These are phyloP conservation scores for Sordariomycetes sp. DNA, from an alignment of 2,329 filamentous ascomycete species.

Conservation along the genomic window DNA sequence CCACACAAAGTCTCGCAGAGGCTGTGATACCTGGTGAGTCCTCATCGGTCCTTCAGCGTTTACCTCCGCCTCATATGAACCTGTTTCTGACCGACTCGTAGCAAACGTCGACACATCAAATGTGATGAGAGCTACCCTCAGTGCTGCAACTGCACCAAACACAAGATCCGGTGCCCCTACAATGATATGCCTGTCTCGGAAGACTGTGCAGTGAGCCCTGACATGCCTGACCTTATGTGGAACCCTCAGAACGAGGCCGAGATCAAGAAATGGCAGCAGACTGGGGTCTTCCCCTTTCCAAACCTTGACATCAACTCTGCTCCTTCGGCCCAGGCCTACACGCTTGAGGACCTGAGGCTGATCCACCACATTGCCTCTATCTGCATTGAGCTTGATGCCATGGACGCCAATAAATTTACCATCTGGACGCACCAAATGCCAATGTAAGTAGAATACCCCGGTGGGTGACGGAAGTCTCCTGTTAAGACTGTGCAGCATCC, in stretches of 20 bases:
- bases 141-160: conserved; percentile 98
- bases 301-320: conserved; percentile 67
- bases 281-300: conserved; percentile 76
- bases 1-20: conserved; percentile 98
- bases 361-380: conserved; percentile 86
- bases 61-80: not conserved
- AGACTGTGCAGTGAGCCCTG: conserved; percentile 47
- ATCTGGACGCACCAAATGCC: conserved; percentile 91
- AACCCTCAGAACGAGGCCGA: conserved; percentile 74
- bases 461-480: conserved; percentile 1
- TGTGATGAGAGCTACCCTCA: conserved; percentile 98
- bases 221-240: conserved; percentile 67
- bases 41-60: not conserved
- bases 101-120: conserved; percentile 90
- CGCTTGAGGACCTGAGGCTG: conserved; percentile 70
- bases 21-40: conserved; percentile 78
- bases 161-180: conserved; percentile 97
- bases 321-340: conserved; percentile 61
- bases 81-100: conserved; percentile 11
- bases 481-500: conserved; percentile 42
- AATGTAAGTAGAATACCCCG: conserved; percentile 49
- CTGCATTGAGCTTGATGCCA: conserved; percentile 68
- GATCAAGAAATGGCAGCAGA: conserved; percentile 74
- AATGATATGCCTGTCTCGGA: conserved; percentile 73
- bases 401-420: conserved; percentile 73